phyloP scores from a whole-genome alignment of 345 rosid genomes.

The Ceriops tagal region DNA sequence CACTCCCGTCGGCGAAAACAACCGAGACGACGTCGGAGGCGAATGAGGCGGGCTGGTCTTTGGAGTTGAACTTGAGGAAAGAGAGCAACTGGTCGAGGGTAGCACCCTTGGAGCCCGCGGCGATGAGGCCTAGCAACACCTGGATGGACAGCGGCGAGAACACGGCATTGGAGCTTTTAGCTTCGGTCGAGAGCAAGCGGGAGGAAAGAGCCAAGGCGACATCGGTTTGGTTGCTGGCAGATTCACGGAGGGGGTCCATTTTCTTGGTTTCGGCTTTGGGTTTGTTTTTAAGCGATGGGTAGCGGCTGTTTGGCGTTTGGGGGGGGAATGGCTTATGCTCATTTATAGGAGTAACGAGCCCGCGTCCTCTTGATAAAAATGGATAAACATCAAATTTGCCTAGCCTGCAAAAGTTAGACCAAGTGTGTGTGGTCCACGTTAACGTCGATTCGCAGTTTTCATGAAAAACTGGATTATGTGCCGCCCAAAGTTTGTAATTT shows the following conservation, averaged over 20 bases:
- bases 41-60: conserved; percentile 50
- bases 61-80: conserved; percentile 57
- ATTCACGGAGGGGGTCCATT: conserved; percentile 61
- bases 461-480: no score
- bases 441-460: no score
- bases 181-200: conserved; percentile 42
- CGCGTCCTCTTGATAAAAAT: no score
- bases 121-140: conserved; percentile 62
- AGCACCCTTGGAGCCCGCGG: conserved; percentile 60
- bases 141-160: conserved; percentile 80
- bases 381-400: no score
- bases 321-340: no score
- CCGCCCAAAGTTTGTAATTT: no score
- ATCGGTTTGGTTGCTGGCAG: conserved; percentile 53
- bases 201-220: conserved; percentile 47
- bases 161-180: conserved; percentile 53
- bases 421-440: no score
- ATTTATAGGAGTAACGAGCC: no score
- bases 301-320: no score
- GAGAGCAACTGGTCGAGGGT: conserved; percentile 74
- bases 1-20: conserved; percentile 65
- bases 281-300: neutral
- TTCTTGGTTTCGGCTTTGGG: neutral
- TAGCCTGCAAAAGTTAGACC: no score
- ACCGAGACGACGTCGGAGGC: conserved; percentile 55